A percentile compares a stretch with the other conserved stretches of the same genome.
Evolutionary conservation across 306 rosid genomes (phyloP).

Genomic region (Cercis canadensis): DNA sequence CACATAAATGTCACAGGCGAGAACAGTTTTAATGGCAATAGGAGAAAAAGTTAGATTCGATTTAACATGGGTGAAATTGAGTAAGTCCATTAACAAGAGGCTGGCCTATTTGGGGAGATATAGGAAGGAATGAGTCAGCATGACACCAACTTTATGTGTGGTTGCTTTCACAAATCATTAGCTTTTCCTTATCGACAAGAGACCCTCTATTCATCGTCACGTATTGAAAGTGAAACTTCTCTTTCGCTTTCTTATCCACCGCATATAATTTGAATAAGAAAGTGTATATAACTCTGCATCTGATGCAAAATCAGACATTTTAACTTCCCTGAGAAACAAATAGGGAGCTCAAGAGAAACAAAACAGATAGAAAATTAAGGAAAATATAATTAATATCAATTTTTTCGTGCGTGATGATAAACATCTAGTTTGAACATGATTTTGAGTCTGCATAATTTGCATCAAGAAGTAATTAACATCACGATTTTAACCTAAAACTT

Average conservation of each 20-base stretch:
- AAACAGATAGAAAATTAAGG: too few relatives aligned
- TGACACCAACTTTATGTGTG: conserved; percentile 33
- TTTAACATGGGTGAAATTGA: conserved; percentile 28
- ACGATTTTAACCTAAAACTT: too few relatives aligned
- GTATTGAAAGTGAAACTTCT: conserved; percentile 20
- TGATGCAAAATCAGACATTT: too few relatives aligned
- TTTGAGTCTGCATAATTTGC: too few relatives aligned
- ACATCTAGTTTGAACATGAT: too few relatives aligned
- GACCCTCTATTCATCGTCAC: conserved; percentile 25
- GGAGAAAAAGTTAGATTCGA: conserved; percentile 21
- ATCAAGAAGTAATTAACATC: too few relatives aligned
- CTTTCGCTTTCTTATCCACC: conserved; percentile 7
- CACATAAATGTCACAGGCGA: background rate
- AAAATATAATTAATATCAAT: too few relatives aligned
- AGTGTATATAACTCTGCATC: background rate
- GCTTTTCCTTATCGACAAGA: conserved; percentile 26
- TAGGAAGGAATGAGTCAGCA: conserved; percentile 37
- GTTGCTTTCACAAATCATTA: conserved; percentile 52
- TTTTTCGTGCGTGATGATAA: too few relatives aligned
- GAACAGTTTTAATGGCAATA: background rate
- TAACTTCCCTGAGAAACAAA: too few relatives aligned
- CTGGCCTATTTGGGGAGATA: conserved; percentile 33
- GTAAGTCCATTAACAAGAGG: conserved; percentile 20
- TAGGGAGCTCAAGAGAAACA: too few relatives aligned
- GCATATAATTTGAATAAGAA: conserved; percentile 20